Evolutionary conservation across 306 rosid genomes (phyloP), one percentile per base, ranked within the genome.

Genomic region (Oemleria cerasiformis): DNA sequence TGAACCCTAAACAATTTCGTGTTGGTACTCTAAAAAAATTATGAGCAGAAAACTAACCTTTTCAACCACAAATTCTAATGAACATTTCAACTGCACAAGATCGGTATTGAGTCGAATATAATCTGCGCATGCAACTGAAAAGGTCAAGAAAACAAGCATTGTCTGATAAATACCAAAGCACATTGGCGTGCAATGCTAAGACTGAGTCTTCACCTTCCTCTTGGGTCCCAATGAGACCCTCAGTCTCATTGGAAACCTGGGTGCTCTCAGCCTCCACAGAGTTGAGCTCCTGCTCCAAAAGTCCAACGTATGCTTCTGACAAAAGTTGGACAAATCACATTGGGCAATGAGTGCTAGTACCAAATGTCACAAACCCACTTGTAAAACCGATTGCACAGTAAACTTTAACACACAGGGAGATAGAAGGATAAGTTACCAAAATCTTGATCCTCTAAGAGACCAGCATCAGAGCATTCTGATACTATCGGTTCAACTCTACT

Each of bases 81-180:
- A 80, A 68, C 70, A 80, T 41, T 84, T 80, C 69, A 91, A 50
- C 71, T 75, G 80, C 81, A 84, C 92, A 68, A 89, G 86, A 73
- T 84, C 82, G 70, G 77, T 72, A 79, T 68, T 79, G 64, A 94
- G 73, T 44, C 67, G 65, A 75, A 12, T 73, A 70, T 56, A 86
- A 77, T 89, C 98, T 94, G 84, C 71, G 77, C 49, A 72, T 20
- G 39, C 34, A 67, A 70, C 17, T 61, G 39, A 65, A 57, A 23
- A 56, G 47, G 44, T 43, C 61, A 23, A 64, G 43, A 40, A 66
- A 51, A 45, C 56, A 61, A 11, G 14, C 21, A 45, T 23, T 44
- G 11, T 63, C 69, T 19, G 25, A 4, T 48, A 7, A 41, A 49
- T 13, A 48, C 38, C 78, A 60, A 77, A 3, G 5, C 39, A 70